A percentile compares a stretch with the other conserved stretches of the same genome.
Evolutionary conservation across 768 basidiomycete species (phyloP).

Genomic region (Baorangia bicolor): DNA sequence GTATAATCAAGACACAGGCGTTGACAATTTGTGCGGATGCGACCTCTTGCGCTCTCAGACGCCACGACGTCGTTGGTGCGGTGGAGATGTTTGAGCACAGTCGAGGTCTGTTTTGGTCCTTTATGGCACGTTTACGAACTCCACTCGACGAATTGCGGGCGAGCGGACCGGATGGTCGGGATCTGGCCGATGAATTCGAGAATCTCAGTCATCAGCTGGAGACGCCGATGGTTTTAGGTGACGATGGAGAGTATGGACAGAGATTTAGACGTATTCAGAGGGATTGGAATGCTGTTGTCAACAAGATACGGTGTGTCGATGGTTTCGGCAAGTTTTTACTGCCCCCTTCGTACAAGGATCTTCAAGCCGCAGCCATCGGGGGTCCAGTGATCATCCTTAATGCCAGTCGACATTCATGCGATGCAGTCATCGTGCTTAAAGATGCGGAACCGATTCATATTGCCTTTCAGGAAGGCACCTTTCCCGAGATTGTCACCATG

Average conservation of each 20-base stretch:
- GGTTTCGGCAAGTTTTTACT: conserved; percentile 24
- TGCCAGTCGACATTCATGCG: too few species aligned
- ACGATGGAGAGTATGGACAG: conserved; percentile 11
- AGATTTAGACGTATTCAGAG: conserved; percentile 20
- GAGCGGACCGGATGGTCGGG: not conserved
- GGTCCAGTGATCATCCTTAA: too few species aligned
- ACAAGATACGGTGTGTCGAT: conserved; percentile 27
- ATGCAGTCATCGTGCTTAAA: conserved; percentile 16
- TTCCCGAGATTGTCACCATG: not conserved
- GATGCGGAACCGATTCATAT: conserved; percentile 10
- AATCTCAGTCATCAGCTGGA: conserved; percentile 22
- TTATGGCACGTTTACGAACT: conserved; percentile 22
- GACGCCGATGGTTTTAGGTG: conserved; percentile 1
- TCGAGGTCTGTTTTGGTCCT: conserved; percentile 26
- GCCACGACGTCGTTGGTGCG: conserved; percentile 19
- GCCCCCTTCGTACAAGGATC: conserved; percentile 19
- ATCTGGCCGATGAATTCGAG: conserved; percentile 23
- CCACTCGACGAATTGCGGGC: conserved; percentile 25
- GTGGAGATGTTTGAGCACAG: conserved; percentile 38
- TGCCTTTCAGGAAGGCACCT: conserved; percentile 8
- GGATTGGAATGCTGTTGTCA: conserved; percentile 26
- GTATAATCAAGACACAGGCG: conserved; percentile 12
- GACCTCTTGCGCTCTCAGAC: conserved; percentile 25
- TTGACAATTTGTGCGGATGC: conserved; percentile 25
- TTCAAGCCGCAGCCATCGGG: conserved; percentile 15